A percentile compares a stretch with the other conserved stretches of the same genome.
phyloP scores from a whole-genome alignment of 108 stramenopile species.

The Stephanodiscus triporus region DNA sequence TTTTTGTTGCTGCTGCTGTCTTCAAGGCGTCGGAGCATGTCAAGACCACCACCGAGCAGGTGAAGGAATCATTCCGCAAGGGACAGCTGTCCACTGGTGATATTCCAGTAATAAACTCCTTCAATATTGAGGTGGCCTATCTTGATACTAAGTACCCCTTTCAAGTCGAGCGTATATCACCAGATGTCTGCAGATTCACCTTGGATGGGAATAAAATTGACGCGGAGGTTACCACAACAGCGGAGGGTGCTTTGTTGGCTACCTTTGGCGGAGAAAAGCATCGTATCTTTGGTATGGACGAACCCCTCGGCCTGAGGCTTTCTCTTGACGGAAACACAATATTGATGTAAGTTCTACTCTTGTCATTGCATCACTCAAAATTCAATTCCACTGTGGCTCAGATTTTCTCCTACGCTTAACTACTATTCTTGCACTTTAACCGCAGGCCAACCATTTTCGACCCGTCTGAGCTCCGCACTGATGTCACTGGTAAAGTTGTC shows the following conservation, averaged over 20 bases:
- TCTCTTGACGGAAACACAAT: constrained; percentile 83
- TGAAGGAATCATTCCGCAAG: constrained; percentile 83
- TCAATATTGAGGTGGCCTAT: constrained; percentile 92
- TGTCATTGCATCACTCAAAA: constrained; percentile 2
- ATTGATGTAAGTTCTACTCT: constrained; percentile 68
- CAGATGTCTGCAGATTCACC: constrained; percentile 79
- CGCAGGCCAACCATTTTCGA: constrained; percentile 93
- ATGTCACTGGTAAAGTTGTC: constrained; percentile 99
- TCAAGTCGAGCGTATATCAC: constrained; percentile 81
- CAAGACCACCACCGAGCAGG: constrained; percentile 65
- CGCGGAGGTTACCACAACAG: constrained; percentile 77
- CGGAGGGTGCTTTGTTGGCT: constrained; percentile 93
- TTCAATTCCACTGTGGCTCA: constrained; percentile 2
- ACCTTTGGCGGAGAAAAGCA: constrained; percentile 92
- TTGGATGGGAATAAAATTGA: constrained; percentile 78
- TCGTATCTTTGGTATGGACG: constrained; percentile 92
- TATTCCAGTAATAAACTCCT: constrained; percentile 88
- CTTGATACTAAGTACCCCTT: constrained; percentile 93
- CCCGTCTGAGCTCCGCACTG: constrained; percentile 95
- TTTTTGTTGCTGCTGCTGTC: constrained; percentile 88
- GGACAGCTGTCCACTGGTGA: constrained; percentile 89
- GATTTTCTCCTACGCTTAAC: background rate
- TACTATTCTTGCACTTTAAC: background rate
- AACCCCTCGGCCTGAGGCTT: constrained; percentile 95
- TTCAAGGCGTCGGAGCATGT: constrained; percentile 91